Percentiles rank a stretch among this genome's conserved stretches.
Conservation (phyloP, 176 grass and related monocot species). For the Aegilops umbellulata region DNA sequence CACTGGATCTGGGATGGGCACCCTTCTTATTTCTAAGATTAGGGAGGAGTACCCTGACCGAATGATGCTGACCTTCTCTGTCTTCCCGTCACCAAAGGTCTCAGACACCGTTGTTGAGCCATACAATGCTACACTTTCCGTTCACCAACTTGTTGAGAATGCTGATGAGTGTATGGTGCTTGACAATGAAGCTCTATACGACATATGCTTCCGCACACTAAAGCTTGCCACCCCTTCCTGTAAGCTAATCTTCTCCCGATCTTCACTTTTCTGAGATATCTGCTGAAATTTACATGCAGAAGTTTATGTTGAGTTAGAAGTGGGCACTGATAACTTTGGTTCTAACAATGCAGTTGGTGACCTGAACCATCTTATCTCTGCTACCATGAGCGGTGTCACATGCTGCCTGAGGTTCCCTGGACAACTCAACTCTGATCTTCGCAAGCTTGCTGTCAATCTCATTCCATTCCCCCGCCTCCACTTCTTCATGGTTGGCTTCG, state of each 20-base stretch:
- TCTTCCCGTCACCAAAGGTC: constrained; percentile 96
- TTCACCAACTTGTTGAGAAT: constrained; percentile 94
- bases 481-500: constrained; percentile 97
- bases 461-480: constrained; percentile 90
- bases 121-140: constrained; percentile 91
- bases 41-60: constrained; percentile 92
- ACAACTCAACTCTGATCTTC: constrained; percentile 89
- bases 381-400: constrained; percentile 85
- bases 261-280: not conserved
- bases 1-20: constrained; percentile 96
- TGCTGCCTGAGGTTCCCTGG: constrained; percentile 87
- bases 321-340: not conserved
- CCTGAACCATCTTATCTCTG: constrained; percentile 86
- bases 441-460: constrained; percentile 84
- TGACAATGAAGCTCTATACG: constrained; percentile 89
- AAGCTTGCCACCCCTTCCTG: constrained; percentile 87
- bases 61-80: constrained; percentile 97
- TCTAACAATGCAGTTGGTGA: constrained; percentile 66
- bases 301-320: not conserved
- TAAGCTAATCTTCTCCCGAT: constrained; percentile 34
- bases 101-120: constrained; percentile 94
- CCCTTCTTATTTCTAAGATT: constrained; percentile 92
- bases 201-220: constrained; percentile 93
- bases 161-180: constrained; percentile 97
- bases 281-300: not conserved